These are phyloP conservation scores for Cystobasidium pallidum DNA, from an alignment of 1,284 basidiomycete genomes.

Conservation along the genomic window DNA sequence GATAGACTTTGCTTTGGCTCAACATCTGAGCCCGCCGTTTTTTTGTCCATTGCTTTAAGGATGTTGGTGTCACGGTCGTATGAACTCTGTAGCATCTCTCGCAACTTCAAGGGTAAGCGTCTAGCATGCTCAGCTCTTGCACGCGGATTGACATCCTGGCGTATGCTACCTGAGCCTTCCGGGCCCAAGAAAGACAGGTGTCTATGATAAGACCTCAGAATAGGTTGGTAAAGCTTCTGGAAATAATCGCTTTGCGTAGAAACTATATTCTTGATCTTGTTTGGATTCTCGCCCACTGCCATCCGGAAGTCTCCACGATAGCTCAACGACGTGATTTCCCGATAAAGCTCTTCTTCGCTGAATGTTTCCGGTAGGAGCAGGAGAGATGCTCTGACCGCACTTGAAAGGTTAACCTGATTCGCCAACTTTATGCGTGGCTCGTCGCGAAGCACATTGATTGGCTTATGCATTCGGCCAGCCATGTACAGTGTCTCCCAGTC, in stretches of 20 bases:
- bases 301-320: slow-evolving; percentile 94
- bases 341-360: slow-evolving; percentile 79
- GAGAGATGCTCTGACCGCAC: slow-evolving; percentile 80
- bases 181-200: slow-evolving; percentile 48
- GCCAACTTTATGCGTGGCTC: slow-evolving; percentile 86
- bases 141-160: slow-evolving; percentile 70
- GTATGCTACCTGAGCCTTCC: slow-evolving; percentile 47
- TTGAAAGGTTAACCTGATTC: slow-evolving; percentile 88
- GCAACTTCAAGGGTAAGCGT: slow-evolving; percentile 72
- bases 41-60: slow-evolving; percentile 45
- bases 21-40: not conserved
- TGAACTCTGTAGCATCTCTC: slow-evolving; percentile 64
- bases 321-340: slow-evolving; percentile 80
- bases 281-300: slow-evolving; percentile 84
- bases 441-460: slow-evolving; percentile 74
- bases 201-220: slow-evolving; percentile 56
- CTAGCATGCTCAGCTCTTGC: slow-evolving; percentile 72
- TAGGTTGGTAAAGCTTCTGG: slow-evolving; percentile 78
- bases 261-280: slow-evolving; percentile 93
- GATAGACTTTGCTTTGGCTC: slow-evolving; percentile 49
- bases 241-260: slow-evolving; percentile 79
- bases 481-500: slow-evolving; percentile 94
- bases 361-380: slow-evolving; percentile 67
- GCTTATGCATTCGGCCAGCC: slow-evolving; percentile 96
- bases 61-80: slow-evolving; percentile 57